phyloP scores from a whole-genome alignment of 1,284 basidiomycete genomes.

The Mycena sp. region DNA sequence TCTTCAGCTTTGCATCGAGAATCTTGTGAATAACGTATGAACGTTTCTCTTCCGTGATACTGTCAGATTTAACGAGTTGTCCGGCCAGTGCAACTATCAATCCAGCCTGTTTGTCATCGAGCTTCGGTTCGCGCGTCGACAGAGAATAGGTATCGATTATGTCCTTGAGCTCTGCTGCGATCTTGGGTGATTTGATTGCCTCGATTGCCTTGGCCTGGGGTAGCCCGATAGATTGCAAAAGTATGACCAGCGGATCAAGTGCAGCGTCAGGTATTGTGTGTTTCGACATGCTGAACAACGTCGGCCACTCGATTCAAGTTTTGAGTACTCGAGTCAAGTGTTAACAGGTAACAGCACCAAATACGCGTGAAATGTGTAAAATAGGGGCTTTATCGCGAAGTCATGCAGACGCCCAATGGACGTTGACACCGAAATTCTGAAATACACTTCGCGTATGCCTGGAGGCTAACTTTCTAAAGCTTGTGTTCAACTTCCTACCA shows the following conservation, averaged over 20 bases:
- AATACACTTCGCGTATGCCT: too few relatives aligned
- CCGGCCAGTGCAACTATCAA: constrained; percentile 78
- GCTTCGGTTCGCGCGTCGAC: constrained; percentile 48
- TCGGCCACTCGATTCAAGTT: too few relatives aligned
- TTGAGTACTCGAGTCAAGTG: too few relatives aligned
- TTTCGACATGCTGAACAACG: too few relatives aligned
- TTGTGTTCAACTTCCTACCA: too few relatives aligned
- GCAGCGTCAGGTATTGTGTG: constrained; percentile 12
- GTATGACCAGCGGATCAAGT: constrained; percentile 48
- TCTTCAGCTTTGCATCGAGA: constrained; percentile 78
- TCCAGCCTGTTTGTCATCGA: constrained; percentile 86
- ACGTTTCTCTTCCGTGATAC: constrained; percentile 62
- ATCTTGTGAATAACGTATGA: constrained; percentile 78
- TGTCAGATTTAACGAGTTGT: constrained; percentile 62
- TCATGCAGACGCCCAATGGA: too few relatives aligned
- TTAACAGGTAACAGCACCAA: too few relatives aligned
- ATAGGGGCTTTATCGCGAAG: too few relatives aligned
- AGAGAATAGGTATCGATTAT: constrained; percentile 73
- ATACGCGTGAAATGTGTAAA: too few relatives aligned
- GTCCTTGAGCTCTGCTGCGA: constrained; percentile 74
- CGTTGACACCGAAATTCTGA: too few relatives aligned
- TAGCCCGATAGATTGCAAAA: constrained; percentile 87
- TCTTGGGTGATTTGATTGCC: constrained; percentile 83
- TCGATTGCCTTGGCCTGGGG: constrained; percentile 85
- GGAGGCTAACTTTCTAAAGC: too few relatives aligned